Evolutionary conservation across 2,329 filamentous ascomycete genomes (phyloP).

Genomic region (Tothia fuscella): DNA sequence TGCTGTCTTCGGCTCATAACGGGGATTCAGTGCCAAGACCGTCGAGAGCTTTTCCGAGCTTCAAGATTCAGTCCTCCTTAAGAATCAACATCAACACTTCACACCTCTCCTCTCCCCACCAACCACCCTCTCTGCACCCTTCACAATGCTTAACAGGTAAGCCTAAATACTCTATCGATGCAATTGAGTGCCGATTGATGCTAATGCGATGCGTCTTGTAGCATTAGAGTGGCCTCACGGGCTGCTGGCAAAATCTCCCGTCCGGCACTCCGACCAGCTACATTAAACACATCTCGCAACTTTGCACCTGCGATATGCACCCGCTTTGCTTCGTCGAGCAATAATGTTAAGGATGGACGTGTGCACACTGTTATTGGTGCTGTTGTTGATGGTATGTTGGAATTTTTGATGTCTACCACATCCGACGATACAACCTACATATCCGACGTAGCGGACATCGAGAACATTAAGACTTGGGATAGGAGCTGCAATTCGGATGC

Average conservation of each 20-base stretch:
- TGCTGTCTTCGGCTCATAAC: too few species aligned
- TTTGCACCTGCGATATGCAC: slow-evolving; percentile 46
- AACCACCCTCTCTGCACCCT: slow-evolving; percentile 22
- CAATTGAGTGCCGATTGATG: slow-evolving; percentile 23
- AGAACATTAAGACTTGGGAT: slow-evolving; percentile 12
- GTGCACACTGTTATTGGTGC: slow-evolving; percentile 88
- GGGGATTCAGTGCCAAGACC: too few species aligned
- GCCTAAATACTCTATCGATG: slow-evolving; percentile 17
- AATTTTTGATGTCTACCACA: slow-evolving; percentile 24
- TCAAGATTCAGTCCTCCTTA: too few species aligned
- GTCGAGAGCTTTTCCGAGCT: too few species aligned
- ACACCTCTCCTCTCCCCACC: slow-evolving; percentile 8
- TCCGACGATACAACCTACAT: slow-evolving; percentile 16
- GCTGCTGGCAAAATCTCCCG: slow-evolving; percentile 44
- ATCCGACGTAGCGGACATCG: slow-evolving; percentile 15
- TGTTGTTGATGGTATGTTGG: slow-evolving; percentile 84
- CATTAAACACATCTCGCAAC: slow-evolving; percentile 44
- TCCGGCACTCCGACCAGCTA: slow-evolving; percentile 3
- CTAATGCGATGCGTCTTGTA: slow-evolving; percentile 51
- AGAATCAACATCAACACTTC: neutral
- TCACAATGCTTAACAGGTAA: slow-evolving; percentile 52
- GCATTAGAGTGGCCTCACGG: slow-evolving; percentile 45
- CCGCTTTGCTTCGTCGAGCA: slow-evolving; percentile 47
- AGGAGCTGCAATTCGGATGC: slow-evolving; percentile 21
- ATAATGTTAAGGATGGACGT: slow-evolving; percentile 47